Evolutionary conservation across 148 eudicot genomes (phyloP).

Genomic region (Chenopodium suecicum): DNA sequence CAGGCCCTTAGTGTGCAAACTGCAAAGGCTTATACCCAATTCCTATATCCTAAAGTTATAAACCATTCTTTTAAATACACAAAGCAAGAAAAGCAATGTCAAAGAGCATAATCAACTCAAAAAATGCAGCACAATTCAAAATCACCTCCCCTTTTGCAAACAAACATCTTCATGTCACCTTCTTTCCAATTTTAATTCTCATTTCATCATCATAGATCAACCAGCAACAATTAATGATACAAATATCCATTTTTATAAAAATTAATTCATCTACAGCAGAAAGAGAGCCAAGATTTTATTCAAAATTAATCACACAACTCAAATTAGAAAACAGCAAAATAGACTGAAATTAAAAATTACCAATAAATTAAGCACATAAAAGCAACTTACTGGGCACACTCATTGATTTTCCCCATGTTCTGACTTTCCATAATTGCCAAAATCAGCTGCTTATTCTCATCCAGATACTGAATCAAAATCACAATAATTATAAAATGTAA

Average conservation of each 20-base stretch:
- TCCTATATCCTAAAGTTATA: neutral
- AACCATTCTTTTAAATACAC: neutral
- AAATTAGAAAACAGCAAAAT: neutral
- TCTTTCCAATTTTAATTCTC: neutral
- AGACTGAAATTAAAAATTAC: neutral
- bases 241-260: neutral
- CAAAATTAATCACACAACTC: neutral
- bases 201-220: neutral
- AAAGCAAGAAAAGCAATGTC: neutral
- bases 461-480: constrained; percentile 59
- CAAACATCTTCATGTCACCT: too few relatives aligned
- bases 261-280: neutral
- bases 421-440: constrained; percentile 76
- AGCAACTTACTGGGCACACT: constrained; percentile 73
- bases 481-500: neutral
- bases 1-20: neutral
- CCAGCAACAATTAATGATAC: neutral
- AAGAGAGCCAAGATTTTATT: neutral
- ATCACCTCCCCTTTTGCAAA: too few relatives aligned
- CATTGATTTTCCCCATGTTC: constrained; percentile 65
- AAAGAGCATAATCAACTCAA: neutral
- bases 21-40: neutral
- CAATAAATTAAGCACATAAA: neutral
- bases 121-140: neutral
- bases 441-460: constrained; percentile 82